A percentile compares a stretch with the other conserved stretches of the same genome.
Evolutionary conservation across 179 eudicot species (phyloP).

Genomic region (Silene coronaria): DNA sequence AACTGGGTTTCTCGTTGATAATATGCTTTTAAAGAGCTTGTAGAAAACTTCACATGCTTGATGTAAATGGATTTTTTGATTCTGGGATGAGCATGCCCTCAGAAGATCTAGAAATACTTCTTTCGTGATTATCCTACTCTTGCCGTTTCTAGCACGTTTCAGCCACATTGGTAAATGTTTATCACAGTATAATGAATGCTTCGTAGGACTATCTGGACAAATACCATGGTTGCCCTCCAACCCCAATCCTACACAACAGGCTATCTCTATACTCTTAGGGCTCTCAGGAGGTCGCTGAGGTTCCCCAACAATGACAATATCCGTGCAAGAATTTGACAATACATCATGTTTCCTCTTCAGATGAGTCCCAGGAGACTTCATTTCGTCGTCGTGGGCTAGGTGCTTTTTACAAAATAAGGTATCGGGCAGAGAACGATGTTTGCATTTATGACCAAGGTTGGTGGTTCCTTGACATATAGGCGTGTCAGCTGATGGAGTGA

Average conservation of each 20-base stretch:
- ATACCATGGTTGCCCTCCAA: constrained; percentile 33
- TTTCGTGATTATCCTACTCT: constrained; percentile 85
- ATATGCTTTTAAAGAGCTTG: constrained; percentile 69
- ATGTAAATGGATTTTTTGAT: constrained; percentile 65
- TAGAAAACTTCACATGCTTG: constrained; percentile 92
- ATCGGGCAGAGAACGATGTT: constrained; percentile 70
- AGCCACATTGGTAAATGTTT: constrained; percentile 96
- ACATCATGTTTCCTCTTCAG: constrained; percentile 58
- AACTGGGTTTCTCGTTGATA: constrained; percentile 74
- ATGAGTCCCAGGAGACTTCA: constrained; percentile 31
- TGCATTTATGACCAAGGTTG: constrained; percentile 72
- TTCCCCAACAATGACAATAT: constrained; percentile 36
- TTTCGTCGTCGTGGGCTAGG: constrained; percentile 39
- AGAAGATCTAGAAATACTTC: constrained; percentile 81
- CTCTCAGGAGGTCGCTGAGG: constrained; percentile 33
- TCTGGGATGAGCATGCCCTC: constrained; percentile 54
- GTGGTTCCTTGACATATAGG: constrained; percentile 85
- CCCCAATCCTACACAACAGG: constrained; percentile 60
- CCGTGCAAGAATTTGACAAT: constrained; percentile 31
- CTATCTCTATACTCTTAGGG: constrained; percentile 29
- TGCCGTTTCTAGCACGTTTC: constrained; percentile 97
- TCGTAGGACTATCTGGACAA: constrained; percentile 64
- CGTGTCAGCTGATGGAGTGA: constrained; percentile 37
- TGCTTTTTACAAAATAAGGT: constrained; percentile 85
- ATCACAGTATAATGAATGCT: constrained; percentile 75